Evolutionary conservation across 2,329 filamentous ascomycete species (phyloP).

Genomic region (Drechslerella stenobrocha): DNA sequence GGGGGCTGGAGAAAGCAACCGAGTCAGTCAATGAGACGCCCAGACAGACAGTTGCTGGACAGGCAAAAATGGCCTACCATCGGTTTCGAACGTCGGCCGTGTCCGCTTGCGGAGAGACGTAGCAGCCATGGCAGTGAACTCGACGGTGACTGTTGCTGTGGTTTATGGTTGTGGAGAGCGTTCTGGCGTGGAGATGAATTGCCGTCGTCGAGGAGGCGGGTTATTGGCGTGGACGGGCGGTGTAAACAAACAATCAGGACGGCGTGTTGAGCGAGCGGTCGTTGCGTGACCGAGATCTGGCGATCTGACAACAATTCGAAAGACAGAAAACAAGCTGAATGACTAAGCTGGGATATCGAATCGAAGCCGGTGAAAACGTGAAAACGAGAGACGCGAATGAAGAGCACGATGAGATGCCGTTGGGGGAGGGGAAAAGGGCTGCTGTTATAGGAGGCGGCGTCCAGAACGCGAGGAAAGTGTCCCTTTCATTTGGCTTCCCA

Average conservation of each 20-base stretch:
- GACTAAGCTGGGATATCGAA: too few relatives aligned
- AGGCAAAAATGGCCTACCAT: slow-evolving; percentile 25
- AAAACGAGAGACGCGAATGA: too few relatives aligned
- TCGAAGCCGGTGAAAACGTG: too few relatives aligned
- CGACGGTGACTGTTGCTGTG: neutral
- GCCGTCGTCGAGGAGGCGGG: too few relatives aligned
- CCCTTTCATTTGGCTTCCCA: slow-evolving; percentile 28
- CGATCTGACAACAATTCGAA: too few relatives aligned
- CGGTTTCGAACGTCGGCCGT: slow-evolving; percentile 36
- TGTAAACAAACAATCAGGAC: slow-evolving; percentile 41
- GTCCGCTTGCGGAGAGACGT: slow-evolving; percentile 33
- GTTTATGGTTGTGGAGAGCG: slow-evolving; percentile 13
- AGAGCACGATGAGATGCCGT: too few relatives aligned
- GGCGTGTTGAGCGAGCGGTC: slow-evolving; percentile 43
- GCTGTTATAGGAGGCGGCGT: too few relatives aligned
- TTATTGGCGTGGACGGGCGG: neutral
- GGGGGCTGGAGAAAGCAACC: neutral
- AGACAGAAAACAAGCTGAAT: too few relatives aligned
- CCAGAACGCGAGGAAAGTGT: neutral
- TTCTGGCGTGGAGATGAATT: neutral
- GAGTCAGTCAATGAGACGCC: too few relatives aligned
- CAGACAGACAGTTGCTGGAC: slow-evolving; percentile 1
- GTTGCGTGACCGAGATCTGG: too few relatives aligned
- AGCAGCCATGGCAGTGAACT: slow-evolving; percentile 16
- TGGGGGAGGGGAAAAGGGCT: too few relatives aligned